phyloP scores from a whole-genome alignment of 805 yeast species.

The Millerozyma miso region DNA sequence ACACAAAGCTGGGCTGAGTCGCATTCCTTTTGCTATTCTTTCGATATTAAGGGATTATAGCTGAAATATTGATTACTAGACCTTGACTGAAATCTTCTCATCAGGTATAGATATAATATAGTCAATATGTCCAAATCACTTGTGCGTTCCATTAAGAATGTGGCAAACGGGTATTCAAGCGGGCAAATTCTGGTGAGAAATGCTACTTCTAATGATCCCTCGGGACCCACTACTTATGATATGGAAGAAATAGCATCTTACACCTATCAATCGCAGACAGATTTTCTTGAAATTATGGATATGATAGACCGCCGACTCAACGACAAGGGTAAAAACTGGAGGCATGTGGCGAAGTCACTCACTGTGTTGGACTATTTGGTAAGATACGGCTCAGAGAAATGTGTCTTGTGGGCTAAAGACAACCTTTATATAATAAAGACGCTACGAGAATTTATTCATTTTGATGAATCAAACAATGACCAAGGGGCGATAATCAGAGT shows the following conservation, averaged over 20 bases:
- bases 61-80: background rate
- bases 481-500: constrained; percentile 85
- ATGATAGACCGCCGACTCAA: constrained; percentile 88
- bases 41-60: background rate
- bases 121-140: constrained; percentile 65
- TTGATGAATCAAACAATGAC: constrained; percentile 74
- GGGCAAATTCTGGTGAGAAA: constrained; percentile 87
- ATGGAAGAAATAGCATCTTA: constrained; percentile 80
- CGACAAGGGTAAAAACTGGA: constrained; percentile 96
- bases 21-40: background rate
- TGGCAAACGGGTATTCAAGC: constrained; percentile 81
- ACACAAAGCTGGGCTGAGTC: background rate
- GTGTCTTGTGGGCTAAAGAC: constrained; percentile 88
- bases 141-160: constrained; percentile 82
- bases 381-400: constrained; percentile 80
- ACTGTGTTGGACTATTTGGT: constrained; percentile 87
- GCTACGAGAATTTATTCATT: constrained; percentile 79
- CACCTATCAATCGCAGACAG: constrained; percentile 65
- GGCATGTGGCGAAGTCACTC: constrained; percentile 89
- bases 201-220: constrained; percentile 84
- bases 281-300: constrained; percentile 87
- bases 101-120: background rate
- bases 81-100: background rate
- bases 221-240: constrained; percentile 75
- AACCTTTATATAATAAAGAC: constrained; percentile 86